Evolutionary conservation across 2,329 filamentous ascomycete species (phyloP), one percentile per base, ranked within the genome.

Genomic region (Mollisiaceae sp.): DNA sequence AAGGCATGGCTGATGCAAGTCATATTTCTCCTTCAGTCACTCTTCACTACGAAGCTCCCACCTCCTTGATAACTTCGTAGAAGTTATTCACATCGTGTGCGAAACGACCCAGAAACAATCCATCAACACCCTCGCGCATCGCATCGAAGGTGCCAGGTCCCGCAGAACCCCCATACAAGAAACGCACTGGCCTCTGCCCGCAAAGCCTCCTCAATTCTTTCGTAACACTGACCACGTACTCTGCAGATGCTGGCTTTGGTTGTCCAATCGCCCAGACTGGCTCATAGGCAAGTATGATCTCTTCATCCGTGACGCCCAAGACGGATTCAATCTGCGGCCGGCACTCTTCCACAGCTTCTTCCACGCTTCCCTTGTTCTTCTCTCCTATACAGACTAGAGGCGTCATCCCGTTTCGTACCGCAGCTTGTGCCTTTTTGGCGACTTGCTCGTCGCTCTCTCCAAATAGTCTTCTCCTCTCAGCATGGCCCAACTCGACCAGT

Each of bases 241-340:
- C 88, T 20, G 89, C 85, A 8, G 84, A 84, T 0, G 92, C 92
- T 2, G 92, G 92, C 73, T 89, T 81, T 1, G 84, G 81, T 11
- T 91, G 89, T 0, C 92, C 92, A 77, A 95, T 96, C 0, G 92
- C 92, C 92, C 92, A 96, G 1, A 95, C 91, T 8, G 92, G 92
- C 80, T 96, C 92, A 75, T 96, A 96, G 0, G 92, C 92, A 64
- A 96, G 83, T 8, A 94, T 85, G 5, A 95, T 84, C 57, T 93
- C 89, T 0, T 87, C 43, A 18, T 62, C 82, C 8, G 94, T 80
- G 0, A 82, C 84, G 0, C 79, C 79, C 60, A 95, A 75, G 2
- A 92, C 87, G 1, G 86, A 81, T 45, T 82, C 81, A 63, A 96
- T 82, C 77, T 94, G 91, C 4, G 80, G 78, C 41, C 79, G 81